phyloP scores from a whole-genome alignment of 768 basidiomycete genomes.

The Myochromella boudieri region DNA sequence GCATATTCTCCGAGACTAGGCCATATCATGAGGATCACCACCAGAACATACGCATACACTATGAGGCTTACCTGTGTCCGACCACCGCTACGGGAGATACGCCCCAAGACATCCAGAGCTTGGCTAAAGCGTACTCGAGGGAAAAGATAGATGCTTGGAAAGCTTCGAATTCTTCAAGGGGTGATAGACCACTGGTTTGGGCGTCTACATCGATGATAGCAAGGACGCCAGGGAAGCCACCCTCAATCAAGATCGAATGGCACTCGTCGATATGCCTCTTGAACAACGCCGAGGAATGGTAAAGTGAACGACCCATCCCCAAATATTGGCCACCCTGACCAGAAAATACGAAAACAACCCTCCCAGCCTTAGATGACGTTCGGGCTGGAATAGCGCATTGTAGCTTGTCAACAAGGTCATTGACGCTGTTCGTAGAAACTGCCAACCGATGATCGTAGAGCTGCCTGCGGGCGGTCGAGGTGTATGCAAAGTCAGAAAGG shows the following conservation, averaged over 20 bases:
- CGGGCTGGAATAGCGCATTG: constrained; percentile 30
- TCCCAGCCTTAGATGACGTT: constrained; percentile 22
- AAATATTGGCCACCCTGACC: constrained; percentile 72
- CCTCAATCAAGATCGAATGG: constrained; percentile 44
- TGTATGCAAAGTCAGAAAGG: constrained; percentile 62
- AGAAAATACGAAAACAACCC: constrained; percentile 66
- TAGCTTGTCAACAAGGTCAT: constrained; percentile 50
- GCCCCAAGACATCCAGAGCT: constrained; percentile 72
- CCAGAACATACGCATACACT: background rate
- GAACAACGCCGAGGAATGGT: constrained; percentile 49
- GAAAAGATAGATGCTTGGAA: constrained; percentile 58
- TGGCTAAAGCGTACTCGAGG: constrained; percentile 61
- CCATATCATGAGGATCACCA: constrained; percentile 6
- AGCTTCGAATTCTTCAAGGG: constrained; percentile 40
- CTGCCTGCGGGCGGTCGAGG: constrained; percentile 64
- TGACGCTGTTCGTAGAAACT: constrained; percentile 39
- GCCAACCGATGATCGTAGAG: constrained; percentile 53
- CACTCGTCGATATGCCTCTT: constrained; percentile 56
- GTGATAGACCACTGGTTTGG: constrained; percentile 18
- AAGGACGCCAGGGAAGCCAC: constrained; percentile 52
- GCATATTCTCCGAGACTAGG: constrained; percentile 74
- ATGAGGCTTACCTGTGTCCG: constrained; percentile 63
- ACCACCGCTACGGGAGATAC: constrained; percentile 57
- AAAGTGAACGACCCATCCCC: constrained; percentile 63
- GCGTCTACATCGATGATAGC: constrained; percentile 35